Evolutionary conservation across 192 early-diverging fungal genomes (phyloP), one percentile per base, ranked within the genome.

Genomic region (Chytriomyces hyalinus): DNA sequence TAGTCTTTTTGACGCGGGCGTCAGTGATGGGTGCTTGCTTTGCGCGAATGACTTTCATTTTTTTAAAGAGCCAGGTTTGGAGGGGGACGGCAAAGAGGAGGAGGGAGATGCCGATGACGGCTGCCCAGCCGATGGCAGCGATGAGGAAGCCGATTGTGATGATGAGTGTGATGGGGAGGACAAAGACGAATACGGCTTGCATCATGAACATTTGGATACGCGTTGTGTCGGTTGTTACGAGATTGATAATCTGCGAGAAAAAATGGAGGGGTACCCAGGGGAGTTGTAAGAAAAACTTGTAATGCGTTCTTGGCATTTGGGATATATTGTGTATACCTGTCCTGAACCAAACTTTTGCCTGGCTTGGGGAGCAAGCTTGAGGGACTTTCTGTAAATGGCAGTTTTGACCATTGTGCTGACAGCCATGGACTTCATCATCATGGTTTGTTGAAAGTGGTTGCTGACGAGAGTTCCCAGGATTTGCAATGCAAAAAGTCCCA

Each of bases 1-100:
- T 90, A 86, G 92, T 93, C 59, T 93, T 78, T 73, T 91, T 91
- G 36, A 93, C 90, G 46, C 92, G 83, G 36, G 84, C 75, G 8
- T 86, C 87, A 3, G 91, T 92, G 50, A 78, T 78, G 28, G 67
- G 67, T 17, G 61, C 64, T 45, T 67, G 51, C 3, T 46, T 11
- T 24, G 45, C 44, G 6, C 76, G 49, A 53, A 78, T 68, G 6
- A 24, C n/a, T 43, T 48, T 53, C 67, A 78, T 68, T 49, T 67
- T 70, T 22, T 20, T 46, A 49, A 66, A 59, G 9, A 78, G 24
- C 17, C 22, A 53, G 36, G 61, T 49, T 78, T 78, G 67, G 59
- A 63, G 9, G 15, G 76, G 76, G 9, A 78, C 7, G 24, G 51
- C 67, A 45, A 69, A 10, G 22, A 70, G 61, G 13, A 78, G 67